Percentiles rank a stretch among this genome's conserved stretches.
Evolutionary conservation across 805 yeast species (phyloP).

Genomic region (Pichia membranifaciens): DNA sequence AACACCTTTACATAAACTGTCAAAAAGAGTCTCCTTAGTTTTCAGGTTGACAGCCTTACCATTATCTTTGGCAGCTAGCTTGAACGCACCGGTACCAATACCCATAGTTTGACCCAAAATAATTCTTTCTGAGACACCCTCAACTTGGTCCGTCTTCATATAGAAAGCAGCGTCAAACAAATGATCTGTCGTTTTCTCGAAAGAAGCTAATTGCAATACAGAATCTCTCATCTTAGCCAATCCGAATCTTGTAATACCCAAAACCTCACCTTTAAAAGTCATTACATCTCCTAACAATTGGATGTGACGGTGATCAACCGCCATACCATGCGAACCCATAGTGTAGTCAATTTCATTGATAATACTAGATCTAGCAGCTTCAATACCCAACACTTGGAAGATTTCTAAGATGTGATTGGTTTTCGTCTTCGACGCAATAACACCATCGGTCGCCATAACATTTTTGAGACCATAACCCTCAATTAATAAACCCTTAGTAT

Average conservation of each 20-base stretch:
- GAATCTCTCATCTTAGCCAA: slow-evolving; percentile 98
- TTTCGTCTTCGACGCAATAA: slow-evolving; percentile 75
- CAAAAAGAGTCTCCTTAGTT: slow-evolving; percentile 45
- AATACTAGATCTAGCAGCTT: slow-evolving; percentile 93
- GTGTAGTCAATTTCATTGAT: slow-evolving; percentile 94
- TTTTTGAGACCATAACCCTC: slow-evolving; percentile 97
- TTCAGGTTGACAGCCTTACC: slow-evolving; percentile 24
- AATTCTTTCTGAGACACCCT: slow-evolving; percentile 97
- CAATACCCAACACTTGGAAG: slow-evolving; percentile 86
- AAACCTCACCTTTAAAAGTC: slow-evolving; percentile 97
- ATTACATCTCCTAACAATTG: slow-evolving; percentile 96
- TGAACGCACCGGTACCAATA: slow-evolving; percentile 96
- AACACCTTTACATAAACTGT: slow-evolving; percentile 32
- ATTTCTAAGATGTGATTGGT: slow-evolving; percentile 94
- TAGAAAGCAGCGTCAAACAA: slow-evolving; percentile 96
- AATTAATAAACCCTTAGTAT: slow-evolving; percentile 83
- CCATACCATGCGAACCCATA: slow-evolving; percentile 99
- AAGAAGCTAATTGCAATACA: slow-evolving; percentile 92
- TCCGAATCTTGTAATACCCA: slow-evolving; percentile 98
- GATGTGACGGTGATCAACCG: slow-evolving; percentile 98
- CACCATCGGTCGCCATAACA: slow-evolving; percentile 98
- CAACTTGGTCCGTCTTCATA: slow-evolving; percentile 92
- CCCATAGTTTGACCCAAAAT: slow-evolving; percentile 97
- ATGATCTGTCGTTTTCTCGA: slow-evolving; percentile 98
- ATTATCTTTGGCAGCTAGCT: slow-evolving; percentile 57